Base-by-base conservation (phyloP, 2,329 filamentous ascomycete genomes). In the Apiospora aurea region DNA sequence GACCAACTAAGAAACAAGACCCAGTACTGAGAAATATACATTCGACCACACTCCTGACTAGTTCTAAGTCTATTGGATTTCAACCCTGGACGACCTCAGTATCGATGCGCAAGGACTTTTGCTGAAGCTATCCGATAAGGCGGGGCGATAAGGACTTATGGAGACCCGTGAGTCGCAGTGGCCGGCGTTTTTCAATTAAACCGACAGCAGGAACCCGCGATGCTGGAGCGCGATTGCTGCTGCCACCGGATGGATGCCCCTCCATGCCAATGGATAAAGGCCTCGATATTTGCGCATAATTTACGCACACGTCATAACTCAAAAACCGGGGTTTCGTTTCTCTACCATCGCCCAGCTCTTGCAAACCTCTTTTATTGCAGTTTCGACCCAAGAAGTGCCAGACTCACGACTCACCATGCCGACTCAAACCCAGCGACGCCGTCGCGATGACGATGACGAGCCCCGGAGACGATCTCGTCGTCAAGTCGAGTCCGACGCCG, bases 371-470 rank as follows among this genome's bases (percentile, higher is more conserved):
- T 41, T 6, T 5, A 14, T 64, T 64, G 2, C 26, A 29, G 8
- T 10, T n/a, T 26, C 18, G 7, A 61, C 26, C 7, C 29, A 21
- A 21, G 57, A 64, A 7, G 57, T 41, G 57, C 18, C 41, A 5
- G 34, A n/a, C 34, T n/a, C 21, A 66, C 6, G 34, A 41, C 57
- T n/a, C 21, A 66, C 61, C 46, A 81, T 81, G 79, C 75, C 79
- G n/a, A 74, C 78, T 26, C 77, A 76, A 57, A 74, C 73, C 24
- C 79, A 79, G 69, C 75, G 76, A 73, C 44, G 81, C 75, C n/a
- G 80, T 79, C 61, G 81, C 46, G 82, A 82, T 6, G 85, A 82
- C n/a, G 82, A 83, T 3, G 80, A 82, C 4, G 80, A 76, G 0
- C 72, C 74, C 16, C 73, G 75, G 68, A 77, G 75, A 18, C 77